Base-by-base conservation (phyloP, 2,329 filamentous ascomycete species). In the Fusarium robinianum region DNA sequence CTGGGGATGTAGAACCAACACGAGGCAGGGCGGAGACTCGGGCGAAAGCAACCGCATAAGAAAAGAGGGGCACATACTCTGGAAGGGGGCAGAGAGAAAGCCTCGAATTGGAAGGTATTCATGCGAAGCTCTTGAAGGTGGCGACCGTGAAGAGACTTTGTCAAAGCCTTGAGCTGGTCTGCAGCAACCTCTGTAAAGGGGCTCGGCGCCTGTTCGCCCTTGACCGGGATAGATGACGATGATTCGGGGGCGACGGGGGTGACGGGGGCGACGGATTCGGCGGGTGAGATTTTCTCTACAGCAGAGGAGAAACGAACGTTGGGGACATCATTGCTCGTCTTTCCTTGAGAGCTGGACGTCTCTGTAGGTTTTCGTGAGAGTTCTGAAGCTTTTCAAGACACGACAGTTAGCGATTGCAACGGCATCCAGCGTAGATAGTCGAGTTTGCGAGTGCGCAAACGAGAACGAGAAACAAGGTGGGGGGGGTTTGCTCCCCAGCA, bases 21-120 rank as follows among this genome's bases (percentile, higher is more conserved):
- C n/a, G n/a, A 6, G n/a, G 23, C 18, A 25, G 18, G 32, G 25
- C 37, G 45, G 23, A 33, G 27, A 34, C 12, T 33, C 39, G 19
- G 8, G 12, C 27, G 32, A 31, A 37, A 37, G 30, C 30, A 43
- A 45, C 39, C 24, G 27, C 19, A 41, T 29, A 26, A 23, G 34
- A 47, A 40, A 41, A 38, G 50, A 41, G 44, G 35, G 40, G 34
- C 39, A 79, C 86, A 70, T 83, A 92, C 89, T 71, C 88, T 81
- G 31, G 89, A 92, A 21, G 81, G 78, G 24, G 94, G 92, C 38
- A 97, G 76, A 23, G 94, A 97, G 53, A 96, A 84, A 22, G 92
- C 86, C 66, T 96, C 91, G 63, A 91, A 97, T 29, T 87, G 84
- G 70, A 90, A 95, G 64, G 90, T 88, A 64, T 87, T 87, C 75